Base-by-base conservation (phyloP, 1,284 basidiomycete genomes). In the Fomes fomentarius region DNA sequence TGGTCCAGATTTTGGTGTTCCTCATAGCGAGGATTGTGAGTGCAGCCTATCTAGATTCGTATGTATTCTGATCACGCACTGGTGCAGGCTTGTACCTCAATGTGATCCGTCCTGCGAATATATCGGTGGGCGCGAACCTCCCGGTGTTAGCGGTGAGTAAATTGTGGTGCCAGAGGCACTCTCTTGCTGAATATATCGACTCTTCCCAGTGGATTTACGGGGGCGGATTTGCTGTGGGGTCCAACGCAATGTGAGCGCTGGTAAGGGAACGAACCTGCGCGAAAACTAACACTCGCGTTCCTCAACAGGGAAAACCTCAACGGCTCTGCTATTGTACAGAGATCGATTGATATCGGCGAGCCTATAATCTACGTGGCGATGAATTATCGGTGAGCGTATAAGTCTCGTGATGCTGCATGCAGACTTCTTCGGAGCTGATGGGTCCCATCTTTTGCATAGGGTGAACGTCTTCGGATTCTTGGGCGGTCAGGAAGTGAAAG, bases 61-160 rank as follows among this genome's bases (percentile, higher is more conserved):
- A 15, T 1, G 9, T 17, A 9, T 12, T 24, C 38, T 24, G 11
- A 24, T 15, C 5, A 22, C 21, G 5, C 21, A 14, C 38, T 6
- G 28, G 28, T 30, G 5, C 19, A 79, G 84, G 85, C 63, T 68
- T 87, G 34, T 79, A 75, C 1, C 62, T 87, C 59, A 87, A 87
- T 62, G 76, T 88, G 5, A 71, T 81, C 49, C 77, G 74, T 26
- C 79, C 83, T 11, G 67, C 74, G 1, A 69, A 65, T 19, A 69
- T 74, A 1, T 71, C 67, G 0, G 50, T 75, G 1, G 62, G 57
- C 0, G 74, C 74, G 1, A 78, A 78, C 40, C 67, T 84, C 17
- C 84, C 85, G 0, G 79, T 87, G 4, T 72, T 83, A 6, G 74
- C 76, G 31, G 82, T 83, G 63, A 51, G 75, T 31, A 12, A 1